Conservation (phyloP, 1,139 yeast species). For the Suhomyces atakaporum region DNA sequence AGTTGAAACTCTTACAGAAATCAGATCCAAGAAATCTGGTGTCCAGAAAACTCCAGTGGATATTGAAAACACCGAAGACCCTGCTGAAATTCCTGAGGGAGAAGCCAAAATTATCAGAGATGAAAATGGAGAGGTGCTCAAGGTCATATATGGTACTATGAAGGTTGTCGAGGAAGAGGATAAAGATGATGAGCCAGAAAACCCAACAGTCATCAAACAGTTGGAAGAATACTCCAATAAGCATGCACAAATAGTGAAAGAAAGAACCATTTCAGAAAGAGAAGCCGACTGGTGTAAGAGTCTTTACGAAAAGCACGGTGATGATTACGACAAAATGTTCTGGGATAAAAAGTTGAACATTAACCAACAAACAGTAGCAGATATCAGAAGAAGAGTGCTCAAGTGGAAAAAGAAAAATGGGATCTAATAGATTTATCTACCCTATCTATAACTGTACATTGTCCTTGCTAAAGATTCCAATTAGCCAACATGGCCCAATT, state of each 20-base stretch:
- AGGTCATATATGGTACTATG: slow-evolving; percentile 71
- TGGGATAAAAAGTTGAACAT: slow-evolving; percentile 87
- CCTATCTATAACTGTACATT: too few relatives aligned
- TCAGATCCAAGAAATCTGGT: slow-evolving; percentile 27
- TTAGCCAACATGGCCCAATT: too few relatives aligned
- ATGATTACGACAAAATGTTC: slow-evolving; percentile 84
- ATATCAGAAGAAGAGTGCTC: slow-evolving; percentile 63
- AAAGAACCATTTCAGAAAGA: slow-evolving; percentile 64
- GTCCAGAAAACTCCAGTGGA: slow-evolving; percentile 34
- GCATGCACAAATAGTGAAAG: slow-evolving; percentile 47
- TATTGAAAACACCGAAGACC: slow-evolving; percentile 48
- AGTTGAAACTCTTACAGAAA: slow-evolving; percentile 42
- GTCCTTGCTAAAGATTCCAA: too few relatives aligned
- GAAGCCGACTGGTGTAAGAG: slow-evolving; percentile 72
- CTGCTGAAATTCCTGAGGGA: slow-evolving; percentile 67
- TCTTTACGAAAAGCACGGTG: slow-evolving; percentile 78
- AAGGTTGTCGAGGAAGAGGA: slow-evolving; percentile 20
- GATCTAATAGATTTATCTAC: too few relatives aligned
- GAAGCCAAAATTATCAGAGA: slow-evolving; percentile 82
- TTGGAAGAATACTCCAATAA: slow-evolving; percentile 66
- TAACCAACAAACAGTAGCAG: slow-evolving; percentile 84
- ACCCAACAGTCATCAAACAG: slow-evolving; percentile 55
- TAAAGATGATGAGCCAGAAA: slow-evolving; percentile 29
- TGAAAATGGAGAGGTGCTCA: slow-evolving; percentile 66
- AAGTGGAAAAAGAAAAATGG: slow-evolving; percentile 62